These are phyloP conservation scores for Agroathelia rolfsii DNA, from an alignment of 1,284 basidiomycete genomes.

Conservation along the genomic window DNA sequence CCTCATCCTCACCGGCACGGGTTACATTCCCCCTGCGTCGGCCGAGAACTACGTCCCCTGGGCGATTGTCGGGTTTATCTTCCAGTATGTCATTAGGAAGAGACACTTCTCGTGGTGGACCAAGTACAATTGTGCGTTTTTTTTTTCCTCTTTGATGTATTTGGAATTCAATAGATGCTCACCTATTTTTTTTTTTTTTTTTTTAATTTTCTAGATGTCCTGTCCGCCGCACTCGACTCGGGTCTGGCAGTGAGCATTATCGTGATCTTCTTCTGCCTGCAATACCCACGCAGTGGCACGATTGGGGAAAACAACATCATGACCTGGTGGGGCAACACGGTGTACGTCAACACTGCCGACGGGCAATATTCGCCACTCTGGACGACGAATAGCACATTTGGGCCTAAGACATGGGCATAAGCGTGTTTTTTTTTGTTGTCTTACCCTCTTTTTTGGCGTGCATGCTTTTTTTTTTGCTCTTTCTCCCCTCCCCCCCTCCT, in stretches of 20 bases:
- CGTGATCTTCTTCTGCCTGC: constrained; percentile 23
- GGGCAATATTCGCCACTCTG: constrained; percentile 18
- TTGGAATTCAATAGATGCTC: no score
- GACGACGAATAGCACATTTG: constrained; percentile 45
- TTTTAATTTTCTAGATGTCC: constrained; percentile 10
- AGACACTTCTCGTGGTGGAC: constrained; percentile 62
- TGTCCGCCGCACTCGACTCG: constrained; percentile 23
- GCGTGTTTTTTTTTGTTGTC: no score
- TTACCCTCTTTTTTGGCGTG: no score
- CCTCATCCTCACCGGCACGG: constrained; percentile 28
- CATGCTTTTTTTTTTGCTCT: no score
- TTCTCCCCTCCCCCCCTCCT: no score
- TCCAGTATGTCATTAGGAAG: constrained; percentile 33
- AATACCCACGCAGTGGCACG: constrained; percentile 20
- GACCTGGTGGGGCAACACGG: constrained; percentile 47
- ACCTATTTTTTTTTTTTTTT: neutral
- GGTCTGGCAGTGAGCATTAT: constrained; percentile 21
- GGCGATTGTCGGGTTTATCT: constrained; percentile 35
- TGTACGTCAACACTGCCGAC: constrained; percentile 33
- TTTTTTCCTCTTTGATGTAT: neutral
- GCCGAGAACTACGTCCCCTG: constrained; percentile 27
- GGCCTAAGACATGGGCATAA: constrained; percentile 45
- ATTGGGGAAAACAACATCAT: constrained; percentile 20
- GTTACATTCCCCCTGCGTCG: constrained; percentile 30
- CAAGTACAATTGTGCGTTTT: constrained; percentile 31